Evolutionary conservation across 1,139 yeast genomes (phyloP).

Genomic region (Candida labiduridarum): DNA sequence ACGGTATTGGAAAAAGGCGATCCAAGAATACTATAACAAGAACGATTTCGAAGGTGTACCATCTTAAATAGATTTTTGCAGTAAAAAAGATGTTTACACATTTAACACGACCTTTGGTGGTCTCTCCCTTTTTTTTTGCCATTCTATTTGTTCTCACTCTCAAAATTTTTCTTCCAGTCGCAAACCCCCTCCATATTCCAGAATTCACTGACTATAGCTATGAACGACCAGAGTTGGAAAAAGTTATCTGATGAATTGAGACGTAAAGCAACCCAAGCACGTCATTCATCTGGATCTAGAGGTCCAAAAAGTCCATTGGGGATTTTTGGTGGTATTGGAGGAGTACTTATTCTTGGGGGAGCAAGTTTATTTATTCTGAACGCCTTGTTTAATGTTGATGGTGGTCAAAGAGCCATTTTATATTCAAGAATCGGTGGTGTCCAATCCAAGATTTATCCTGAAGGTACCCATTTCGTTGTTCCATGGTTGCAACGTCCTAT

Average conservation of each 20-base stretch:
- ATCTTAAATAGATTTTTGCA: conserved; percentile 20
- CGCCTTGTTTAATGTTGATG: conserved; percentile 92
- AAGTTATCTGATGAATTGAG: conserved; percentile 66
- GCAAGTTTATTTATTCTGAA: conserved; percentile 68
- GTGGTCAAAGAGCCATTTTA: conserved; percentile 97
- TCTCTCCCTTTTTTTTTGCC: not conserved
- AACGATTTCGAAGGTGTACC: conserved; percentile 51
- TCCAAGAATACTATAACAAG: conserved; percentile 39
- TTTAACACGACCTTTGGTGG: not conserved
- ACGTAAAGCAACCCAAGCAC: conserved; percentile 59
- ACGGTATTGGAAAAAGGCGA: conserved; percentile 40
- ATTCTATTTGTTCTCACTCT: not conserved
- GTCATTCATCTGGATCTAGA: conserved; percentile 20
- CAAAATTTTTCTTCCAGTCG: not conserved
- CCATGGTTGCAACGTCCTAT: conserved; percentile 97
- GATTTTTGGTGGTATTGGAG: conserved; percentile 77
- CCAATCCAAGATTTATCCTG: conserved; percentile 80
- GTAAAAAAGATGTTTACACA: not conserved
- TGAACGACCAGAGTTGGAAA: conserved; percentile 66
- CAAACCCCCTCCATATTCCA: not conserved
- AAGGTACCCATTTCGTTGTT: conserved; percentile 92
- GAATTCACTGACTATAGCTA: not conserved
- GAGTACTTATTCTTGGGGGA: conserved; percentile 72
- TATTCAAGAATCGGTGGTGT: conserved; percentile 90
- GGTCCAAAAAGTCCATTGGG: conserved; percentile 59